Percentiles rank a stretch among this genome's conserved stretches.
Conservation (phyloP, 202 grass and related monocot species). For the Alloteropsis angusta region DNA sequence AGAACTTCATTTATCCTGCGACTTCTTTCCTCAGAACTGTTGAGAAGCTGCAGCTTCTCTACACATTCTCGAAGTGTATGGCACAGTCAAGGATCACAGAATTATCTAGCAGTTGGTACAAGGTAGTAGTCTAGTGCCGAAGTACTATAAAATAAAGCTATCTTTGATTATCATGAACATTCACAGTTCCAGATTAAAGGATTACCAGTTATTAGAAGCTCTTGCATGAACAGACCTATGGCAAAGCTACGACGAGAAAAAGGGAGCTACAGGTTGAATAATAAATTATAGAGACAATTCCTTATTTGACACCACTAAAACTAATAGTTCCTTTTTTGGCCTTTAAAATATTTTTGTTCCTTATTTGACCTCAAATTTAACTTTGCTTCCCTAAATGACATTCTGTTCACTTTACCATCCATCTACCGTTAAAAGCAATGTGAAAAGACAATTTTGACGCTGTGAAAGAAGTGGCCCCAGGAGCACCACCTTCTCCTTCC, state of each 20-base stretch:
- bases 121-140: neutral
- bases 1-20: constrained; percentile 71
- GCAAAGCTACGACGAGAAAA: neutral
- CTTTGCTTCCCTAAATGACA: too few species aligned
- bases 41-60: constrained; percentile 80
- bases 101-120: neutral
- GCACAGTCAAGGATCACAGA: constrained; percentile 55
- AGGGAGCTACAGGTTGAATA: neutral
- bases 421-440: too few species aligned
- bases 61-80: constrained; percentile 82
- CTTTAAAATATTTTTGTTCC: too few species aligned
- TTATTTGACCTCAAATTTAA: too few species aligned
- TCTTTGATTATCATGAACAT: neutral
- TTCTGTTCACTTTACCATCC: too few species aligned
- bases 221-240: neutral
- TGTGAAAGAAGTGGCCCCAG: too few species aligned
- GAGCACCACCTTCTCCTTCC: too few species aligned
- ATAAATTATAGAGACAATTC: neutral
- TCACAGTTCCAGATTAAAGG: neutral
- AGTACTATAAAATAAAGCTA: constrained; percentile 20
- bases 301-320: too few species aligned
- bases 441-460: too few species aligned
- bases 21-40: constrained; percentile 63
- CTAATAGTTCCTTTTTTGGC: too few species aligned
- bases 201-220: neutral